phyloP scores from a whole-genome alignment of 495 filamentous ascomycete species.

The Niebla homalea region DNA sequence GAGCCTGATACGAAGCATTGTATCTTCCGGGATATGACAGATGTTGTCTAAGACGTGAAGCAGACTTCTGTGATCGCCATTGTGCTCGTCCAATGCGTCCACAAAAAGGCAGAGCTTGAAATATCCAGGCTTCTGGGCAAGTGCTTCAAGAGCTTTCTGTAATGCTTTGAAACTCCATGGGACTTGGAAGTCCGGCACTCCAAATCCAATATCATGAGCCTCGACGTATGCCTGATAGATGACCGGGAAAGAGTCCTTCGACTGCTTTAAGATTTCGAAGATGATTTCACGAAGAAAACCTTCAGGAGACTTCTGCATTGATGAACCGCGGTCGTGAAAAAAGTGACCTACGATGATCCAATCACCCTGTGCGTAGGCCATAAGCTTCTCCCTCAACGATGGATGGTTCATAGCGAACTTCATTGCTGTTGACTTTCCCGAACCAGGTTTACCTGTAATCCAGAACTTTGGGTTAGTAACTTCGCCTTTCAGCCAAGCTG shows the following conservation, averaged over 20 bases:
- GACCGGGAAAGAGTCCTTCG: background rate
- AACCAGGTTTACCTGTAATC: slow-evolving; percentile 8
- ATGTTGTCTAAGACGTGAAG: background rate
- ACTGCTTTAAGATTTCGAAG: slow-evolving; percentile 1
- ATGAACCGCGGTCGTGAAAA: slow-evolving; percentile 1
- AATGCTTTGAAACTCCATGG: too few species aligned
- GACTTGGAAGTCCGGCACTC: too few species aligned
- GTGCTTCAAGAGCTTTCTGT: background rate
- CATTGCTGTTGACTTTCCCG: slow-evolving; percentile 9
- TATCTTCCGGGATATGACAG: background rate
- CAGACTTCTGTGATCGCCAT: slow-evolving; percentile 1
- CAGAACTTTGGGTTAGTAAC: slow-evolving; percentile 1
- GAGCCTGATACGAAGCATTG: background rate
- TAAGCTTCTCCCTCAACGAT: background rate
- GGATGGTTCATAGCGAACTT: slow-evolving; percentile 5
- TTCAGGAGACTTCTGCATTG: background rate
- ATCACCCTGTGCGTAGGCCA: background rate
- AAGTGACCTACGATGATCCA: slow-evolving; percentile 3
- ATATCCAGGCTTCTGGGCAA: background rate
- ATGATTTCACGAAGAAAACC: slow-evolving; percentile 8
- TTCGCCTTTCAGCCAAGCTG: slow-evolving; percentile 1
- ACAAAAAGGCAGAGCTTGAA: slow-evolving; percentile 5
- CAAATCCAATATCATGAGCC: background rate
- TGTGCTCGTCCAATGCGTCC: slow-evolving; percentile 6
- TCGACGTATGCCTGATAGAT: background rate